These are phyloP conservation scores for Lachancea waltii DNA, from an alignment of 805 yeast species.

Conservation along the genomic window DNA sequence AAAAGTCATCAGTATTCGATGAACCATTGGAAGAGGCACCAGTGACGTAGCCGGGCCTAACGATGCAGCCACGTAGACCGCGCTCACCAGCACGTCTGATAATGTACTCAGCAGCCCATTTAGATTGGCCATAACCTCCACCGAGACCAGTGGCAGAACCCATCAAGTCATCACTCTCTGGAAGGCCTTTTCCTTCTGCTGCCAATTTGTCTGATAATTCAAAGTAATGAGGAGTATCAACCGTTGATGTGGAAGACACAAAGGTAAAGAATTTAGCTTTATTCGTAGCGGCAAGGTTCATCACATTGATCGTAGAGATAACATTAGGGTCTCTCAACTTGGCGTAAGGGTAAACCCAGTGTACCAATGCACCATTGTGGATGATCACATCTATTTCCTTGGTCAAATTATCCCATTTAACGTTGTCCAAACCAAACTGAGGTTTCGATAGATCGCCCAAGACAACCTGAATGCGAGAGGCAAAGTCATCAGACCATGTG, in stretches of 20 bases:
- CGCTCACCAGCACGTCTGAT: constrained; percentile 80
- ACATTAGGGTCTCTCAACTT: constrained; percentile 92
- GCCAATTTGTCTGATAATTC: constrained; percentile 65
- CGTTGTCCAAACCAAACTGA: constrained; percentile 61
- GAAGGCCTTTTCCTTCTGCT: constrained; percentile 66
- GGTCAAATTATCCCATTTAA: constrained; percentile 52
- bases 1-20: constrained; percentile 93
- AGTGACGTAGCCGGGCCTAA: constrained; percentile 94
- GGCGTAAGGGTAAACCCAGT: constrained; percentile 95
- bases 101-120: constrained; percentile 94
- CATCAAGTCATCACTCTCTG: constrained; percentile 73
- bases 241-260: constrained; percentile 91
- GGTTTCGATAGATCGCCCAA: constrained; percentile 72
- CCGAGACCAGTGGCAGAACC: constrained; percentile 82
- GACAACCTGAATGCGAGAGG: constrained; percentile 55
- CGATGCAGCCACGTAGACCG: constrained; percentile 82
- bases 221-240: constrained; percentile 79
- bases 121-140: constrained; percentile 94
- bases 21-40: constrained; percentile 83
- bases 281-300: constrained; percentile 69
- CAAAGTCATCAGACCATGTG: constrained; percentile 48
- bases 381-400: constrained; percentile 69
- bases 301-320: constrained; percentile 73
- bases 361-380: constrained; percentile 97
- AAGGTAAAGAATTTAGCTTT: constrained; percentile 82